Evolutionary conservation across 2,329 filamentous ascomycete species (phyloP), one percentile per base, ranked within the genome.

Genomic region (Fusarium staphyleae): DNA sequence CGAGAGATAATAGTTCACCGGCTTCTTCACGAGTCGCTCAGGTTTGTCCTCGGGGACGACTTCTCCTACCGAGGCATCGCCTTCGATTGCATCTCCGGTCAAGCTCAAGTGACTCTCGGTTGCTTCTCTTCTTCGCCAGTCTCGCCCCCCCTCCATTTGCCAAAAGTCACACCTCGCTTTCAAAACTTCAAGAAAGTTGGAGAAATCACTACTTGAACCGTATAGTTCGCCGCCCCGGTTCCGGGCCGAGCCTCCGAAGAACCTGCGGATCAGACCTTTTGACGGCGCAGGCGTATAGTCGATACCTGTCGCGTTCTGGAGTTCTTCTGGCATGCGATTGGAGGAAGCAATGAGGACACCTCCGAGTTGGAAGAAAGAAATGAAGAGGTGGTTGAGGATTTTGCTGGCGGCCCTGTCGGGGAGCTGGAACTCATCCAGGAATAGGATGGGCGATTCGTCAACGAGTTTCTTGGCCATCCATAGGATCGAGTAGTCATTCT

Each of bases 401-500:
- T 93, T 93, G 65, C 86, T 89, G 2, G 89, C 84, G 2, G 87
- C 88, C 60, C 88, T 81, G 71, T 93, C 90, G 0, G 90, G 90
- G 30, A 95, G 80, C 68, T 95, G 90, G 57, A 95, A 93, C 69
- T 95, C 90, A 63, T 93, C 90, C 3, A 93, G 74, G 65, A 95
- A 95, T 12, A 93, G 72, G 28, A 93, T 89, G 0, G 90, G 89
- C 10, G 86, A 88, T 11, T 83, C 87, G 48, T 90, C 83, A 11
- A 92, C 84, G 68, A 93, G 83, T 52, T 93, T 89, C 65, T 87
- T 86, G 26, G 90, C 89, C 66, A 93, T 78, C 81, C 85, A 87
- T 1, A 93, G 73, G 18, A 93, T 71, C 0, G 88, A 89, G 70
- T 91, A 86, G 51, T 91, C 63, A 62, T 71, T 71, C 58, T 53